Conservation (phyloP, 345 rosid species). For the Rhodamnia rubescens region DNA sequence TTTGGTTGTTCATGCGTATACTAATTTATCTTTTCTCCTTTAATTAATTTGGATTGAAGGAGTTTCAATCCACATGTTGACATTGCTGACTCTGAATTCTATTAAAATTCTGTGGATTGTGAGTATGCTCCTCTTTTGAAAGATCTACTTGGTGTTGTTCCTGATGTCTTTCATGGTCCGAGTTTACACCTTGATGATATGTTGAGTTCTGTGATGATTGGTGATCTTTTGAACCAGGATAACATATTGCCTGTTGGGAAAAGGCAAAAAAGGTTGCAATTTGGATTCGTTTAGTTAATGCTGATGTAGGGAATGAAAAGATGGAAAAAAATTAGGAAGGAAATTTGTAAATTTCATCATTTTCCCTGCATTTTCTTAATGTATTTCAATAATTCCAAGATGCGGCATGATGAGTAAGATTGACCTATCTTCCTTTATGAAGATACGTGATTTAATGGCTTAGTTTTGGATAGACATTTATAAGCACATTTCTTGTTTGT, state of each 20-base stretch:
- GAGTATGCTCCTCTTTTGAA: background rate
- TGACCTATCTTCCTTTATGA: background rate
- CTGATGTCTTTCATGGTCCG: background rate
- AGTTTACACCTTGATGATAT: background rate
- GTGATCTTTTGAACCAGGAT: background rate
- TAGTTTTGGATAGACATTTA: background rate
- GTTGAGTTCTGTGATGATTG: background rate
- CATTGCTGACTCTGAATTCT: background rate
- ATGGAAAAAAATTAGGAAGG: background rate
- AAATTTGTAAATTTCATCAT: background rate
- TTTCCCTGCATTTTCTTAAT: background rate
- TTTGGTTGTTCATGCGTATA: slow-evolving; percentile 3
- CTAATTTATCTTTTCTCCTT: background rate
- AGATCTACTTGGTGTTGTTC: background rate
- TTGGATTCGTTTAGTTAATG: background rate
- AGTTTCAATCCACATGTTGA: background rate
- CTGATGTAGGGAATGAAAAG: background rate
- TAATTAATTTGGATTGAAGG: background rate
- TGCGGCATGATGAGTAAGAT: background rate
- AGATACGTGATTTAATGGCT: background rate
- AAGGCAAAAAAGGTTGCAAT: background rate
- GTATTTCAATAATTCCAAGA: background rate
- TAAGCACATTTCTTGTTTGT: background rate
- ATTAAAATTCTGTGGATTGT: background rate
- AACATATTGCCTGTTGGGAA: background rate